Evolutionary conservation across 768 basidiomycete genomes (phyloP).

Genomic region (Suillus subalutaceus): DNA sequence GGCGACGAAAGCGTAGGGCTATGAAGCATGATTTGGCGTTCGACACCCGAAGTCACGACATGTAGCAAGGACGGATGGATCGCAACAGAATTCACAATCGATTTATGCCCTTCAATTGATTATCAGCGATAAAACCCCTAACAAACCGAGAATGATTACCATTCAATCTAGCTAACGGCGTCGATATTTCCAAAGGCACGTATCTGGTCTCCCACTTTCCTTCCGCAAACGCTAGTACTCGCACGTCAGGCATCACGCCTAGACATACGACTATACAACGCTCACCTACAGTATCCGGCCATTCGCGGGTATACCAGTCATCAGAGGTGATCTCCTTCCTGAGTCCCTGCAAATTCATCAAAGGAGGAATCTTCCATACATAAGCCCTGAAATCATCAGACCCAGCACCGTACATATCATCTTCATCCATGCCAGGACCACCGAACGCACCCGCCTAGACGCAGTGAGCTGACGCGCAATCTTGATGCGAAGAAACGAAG

Average conservation of each 20-base stretch:
- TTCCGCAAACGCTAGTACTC: conserved; percentile 48
- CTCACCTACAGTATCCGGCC: conserved; percentile 38
- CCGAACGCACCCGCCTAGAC: conserved; percentile 78
- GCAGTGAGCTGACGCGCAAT: conserved; percentile 5
- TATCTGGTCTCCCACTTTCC: conserved; percentile 43
- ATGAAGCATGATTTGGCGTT: conserved; percentile 69
- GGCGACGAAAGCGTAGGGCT: conserved; percentile 65
- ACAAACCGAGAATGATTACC: conserved; percentile 38
- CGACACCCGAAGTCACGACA: conserved; percentile 73
- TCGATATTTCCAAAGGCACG: conserved; percentile 63
- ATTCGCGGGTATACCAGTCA: conserved; percentile 46
- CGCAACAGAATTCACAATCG: conserved; percentile 74
- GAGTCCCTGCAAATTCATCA: conserved; percentile 43
- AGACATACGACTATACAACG: conserved; percentile 28
- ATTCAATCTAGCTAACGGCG: conserved; percentile 60
- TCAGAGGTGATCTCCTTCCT: conserved; percentile 48
- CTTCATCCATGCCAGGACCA: conserved; percentile 51
- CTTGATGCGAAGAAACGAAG: not conserved
- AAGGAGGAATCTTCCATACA: conserved; percentile 72
- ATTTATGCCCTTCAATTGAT: conserved; percentile 58
- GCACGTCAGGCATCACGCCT: conserved; percentile 11
- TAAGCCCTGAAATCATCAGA: conserved; percentile 85
- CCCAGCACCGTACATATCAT: conserved; percentile 70
- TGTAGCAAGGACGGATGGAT: conserved; percentile 74
- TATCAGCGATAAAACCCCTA: not conserved